A percentile compares a stretch with the other conserved stretches of the same genome.
phyloP scores from a whole-genome alignment of 1,139 yeast genomes.

The Sugiyamaella castrensis region DNA sequence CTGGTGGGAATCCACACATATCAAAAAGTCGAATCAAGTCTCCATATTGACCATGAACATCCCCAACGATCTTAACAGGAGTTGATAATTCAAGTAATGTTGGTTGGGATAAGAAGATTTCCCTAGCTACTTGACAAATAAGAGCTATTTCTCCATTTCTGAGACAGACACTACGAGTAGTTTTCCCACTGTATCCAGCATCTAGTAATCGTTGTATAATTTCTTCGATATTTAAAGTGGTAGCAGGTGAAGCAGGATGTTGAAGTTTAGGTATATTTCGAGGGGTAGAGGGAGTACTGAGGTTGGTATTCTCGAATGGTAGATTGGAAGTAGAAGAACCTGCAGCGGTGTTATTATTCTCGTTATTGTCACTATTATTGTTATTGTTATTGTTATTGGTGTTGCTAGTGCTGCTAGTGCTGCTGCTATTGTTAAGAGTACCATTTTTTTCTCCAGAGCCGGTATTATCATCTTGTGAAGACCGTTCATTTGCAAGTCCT shows the following conservation, averaged over 20 bases:
- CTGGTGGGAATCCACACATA: constrained; percentile 98
- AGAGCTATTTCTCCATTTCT: constrained; percentile 83
- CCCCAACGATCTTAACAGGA: constrained; percentile 97
- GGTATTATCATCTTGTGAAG: background rate
- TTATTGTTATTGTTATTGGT: background rate
- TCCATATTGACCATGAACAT: constrained; percentile 94
- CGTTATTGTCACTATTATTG: background rate
- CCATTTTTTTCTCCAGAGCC: background rate
- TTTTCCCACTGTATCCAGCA: constrained; percentile 92
- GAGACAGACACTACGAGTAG: constrained; percentile 83
- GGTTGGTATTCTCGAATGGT: background rate
- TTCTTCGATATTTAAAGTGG: constrained; percentile 58
- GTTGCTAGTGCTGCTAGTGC: constrained; percentile 1
- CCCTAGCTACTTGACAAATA: constrained; percentile 83
- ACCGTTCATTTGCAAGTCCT: background rate
- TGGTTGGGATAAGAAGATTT: constrained; percentile 85
- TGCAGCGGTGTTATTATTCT: background rate
- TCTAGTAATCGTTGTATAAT: constrained; percentile 84
- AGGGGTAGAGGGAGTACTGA: constrained; percentile 5
- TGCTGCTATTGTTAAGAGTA: constrained; percentile 1
- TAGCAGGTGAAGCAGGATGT: constrained; percentile 8
- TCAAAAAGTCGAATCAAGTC: constrained; percentile 89
- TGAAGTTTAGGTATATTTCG: constrained; percentile 9
- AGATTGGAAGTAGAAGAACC: background rate
- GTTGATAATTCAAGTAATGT: constrained; percentile 83